A percentile compares a stretch with the other conserved stretches of the same genome.
These are phyloP conservation scores for Metarhizium humberi DNA, from an alignment of 2,329 filamentous ascomycete species.

Conservation along the genomic window DNA sequence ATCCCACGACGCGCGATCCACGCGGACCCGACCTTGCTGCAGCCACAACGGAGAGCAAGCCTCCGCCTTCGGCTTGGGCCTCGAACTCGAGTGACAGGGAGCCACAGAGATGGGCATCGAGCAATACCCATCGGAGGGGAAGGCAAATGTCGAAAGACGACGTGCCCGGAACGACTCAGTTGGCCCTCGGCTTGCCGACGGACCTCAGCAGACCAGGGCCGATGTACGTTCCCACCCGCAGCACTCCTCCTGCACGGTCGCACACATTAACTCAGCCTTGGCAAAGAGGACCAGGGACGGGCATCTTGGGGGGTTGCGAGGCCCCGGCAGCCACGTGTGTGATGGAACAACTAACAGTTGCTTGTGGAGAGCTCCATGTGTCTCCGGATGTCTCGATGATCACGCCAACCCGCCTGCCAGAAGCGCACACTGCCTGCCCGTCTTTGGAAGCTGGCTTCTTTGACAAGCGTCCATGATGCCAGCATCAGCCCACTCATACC, in stretches of 20 bases:
- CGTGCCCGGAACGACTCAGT: too few species aligned
- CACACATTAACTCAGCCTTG: neutral
- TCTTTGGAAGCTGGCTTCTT: neutral
- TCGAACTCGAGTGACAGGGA: neutral
- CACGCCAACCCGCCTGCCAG: neutral
- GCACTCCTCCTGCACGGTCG: too few species aligned
- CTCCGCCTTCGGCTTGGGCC: neutral
- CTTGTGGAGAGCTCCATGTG: neutral
- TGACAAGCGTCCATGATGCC: neutral
- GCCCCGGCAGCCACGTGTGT: constrained; percentile 12
- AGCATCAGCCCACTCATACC: neutral
- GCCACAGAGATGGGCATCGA: neutral
- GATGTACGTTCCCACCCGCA: too few species aligned
- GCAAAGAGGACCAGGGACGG: neutral
- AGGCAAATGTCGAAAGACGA: neutral
- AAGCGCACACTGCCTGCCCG: neutral
- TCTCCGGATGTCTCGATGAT: neutral
- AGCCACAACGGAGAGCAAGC: neutral
- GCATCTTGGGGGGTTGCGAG: constrained; percentile 6
- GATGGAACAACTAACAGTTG: neutral
- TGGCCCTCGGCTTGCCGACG: neutral
- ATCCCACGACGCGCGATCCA: too few species aligned
- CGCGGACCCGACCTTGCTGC: neutral
- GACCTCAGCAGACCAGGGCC: neutral
- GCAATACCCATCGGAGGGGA: neutral